Evolutionary conservation across 108 stramenopile genomes (phyloP).

Genomic region (Pseudonitzschia pungens): DNA sequence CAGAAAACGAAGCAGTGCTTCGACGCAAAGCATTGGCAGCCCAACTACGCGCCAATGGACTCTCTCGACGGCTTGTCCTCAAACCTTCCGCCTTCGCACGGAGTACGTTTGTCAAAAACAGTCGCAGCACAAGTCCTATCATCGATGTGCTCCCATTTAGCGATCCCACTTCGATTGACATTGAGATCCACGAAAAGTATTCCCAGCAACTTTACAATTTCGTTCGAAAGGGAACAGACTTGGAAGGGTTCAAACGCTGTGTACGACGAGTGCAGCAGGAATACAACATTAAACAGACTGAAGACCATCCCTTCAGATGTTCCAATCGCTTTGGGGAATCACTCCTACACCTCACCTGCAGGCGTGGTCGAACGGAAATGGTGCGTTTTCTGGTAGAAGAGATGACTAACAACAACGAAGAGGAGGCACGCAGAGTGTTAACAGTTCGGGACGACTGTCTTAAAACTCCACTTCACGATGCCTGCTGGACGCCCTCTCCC

Average conservation of each 20-base stretch:
- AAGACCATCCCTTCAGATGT: conserved; percentile 38
- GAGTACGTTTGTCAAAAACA: neutral
- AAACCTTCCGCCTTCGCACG: neutral
- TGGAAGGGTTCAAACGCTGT: conserved; percentile 6
- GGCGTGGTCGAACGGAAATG: conserved; percentile 38
- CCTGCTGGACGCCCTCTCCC: conserved; percentile 53
- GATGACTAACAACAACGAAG: conserved; percentile 38
- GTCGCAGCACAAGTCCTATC: neutral
- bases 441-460: conserved; percentile 52
- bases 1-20: neutral
- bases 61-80: neutral
- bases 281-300: neutral
- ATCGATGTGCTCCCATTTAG: neutral
- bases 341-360: conserved; percentile 64
- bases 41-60: neutral
- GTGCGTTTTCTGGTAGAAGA: conserved; percentile 48
- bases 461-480: conserved; percentile 63
- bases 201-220: conserved; percentile 2
- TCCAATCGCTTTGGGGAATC: conserved; percentile 67
- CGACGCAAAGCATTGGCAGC: neutral
- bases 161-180: neutral
- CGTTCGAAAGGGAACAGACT: neutral
- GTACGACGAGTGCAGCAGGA: neutral
- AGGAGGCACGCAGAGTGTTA: conserved; percentile 13
- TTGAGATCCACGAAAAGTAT: conserved; percentile 3